A percentile compares a stretch with the other conserved stretches of the same genome.
These are phyloP conservation scores for Fusarium euwallaceae DNA, from an alignment of 2,329 filamentous ascomycete genomes.

Conservation along the genomic window DNA sequence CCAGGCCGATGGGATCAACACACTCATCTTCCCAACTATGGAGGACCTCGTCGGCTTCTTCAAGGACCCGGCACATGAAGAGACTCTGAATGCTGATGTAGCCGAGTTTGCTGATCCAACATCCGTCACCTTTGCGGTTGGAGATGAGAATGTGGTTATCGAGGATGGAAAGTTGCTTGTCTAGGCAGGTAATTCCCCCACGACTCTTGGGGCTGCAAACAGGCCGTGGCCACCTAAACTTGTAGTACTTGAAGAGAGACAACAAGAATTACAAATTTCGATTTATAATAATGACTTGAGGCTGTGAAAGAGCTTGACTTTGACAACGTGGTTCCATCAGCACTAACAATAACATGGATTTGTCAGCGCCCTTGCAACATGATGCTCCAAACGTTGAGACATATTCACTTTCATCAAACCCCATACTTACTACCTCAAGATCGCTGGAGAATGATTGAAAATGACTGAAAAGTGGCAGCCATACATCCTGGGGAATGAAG, in stretches of 20 bases:
- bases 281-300: too few relatives aligned
- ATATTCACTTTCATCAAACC: too few relatives aligned
- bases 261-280: too few relatives aligned
- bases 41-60: neutral
- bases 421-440: too few relatives aligned
- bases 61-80: neutral
- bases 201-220: neutral
- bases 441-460: too few relatives aligned
- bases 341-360: too few relatives aligned
- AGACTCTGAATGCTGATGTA: neutral
- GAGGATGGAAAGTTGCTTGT: neutral
- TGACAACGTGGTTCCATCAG: too few relatives aligned
- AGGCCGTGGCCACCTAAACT: neutral
- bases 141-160: neutral
- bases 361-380: neutral
- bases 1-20: neutral
- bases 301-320: too few relatives aligned
- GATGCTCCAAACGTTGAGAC: too few relatives aligned
- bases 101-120: neutral
- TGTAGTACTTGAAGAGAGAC: too few relatives aligned
- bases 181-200: neutral
- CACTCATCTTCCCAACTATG: neutral
- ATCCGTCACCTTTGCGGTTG: neutral
- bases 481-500: conserved; percentile 10
- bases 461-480: conserved; percentile 5